Evolutionary conservation across 257 asterid species (phyloP).

Genomic region (Capsicum chinense): DNA sequence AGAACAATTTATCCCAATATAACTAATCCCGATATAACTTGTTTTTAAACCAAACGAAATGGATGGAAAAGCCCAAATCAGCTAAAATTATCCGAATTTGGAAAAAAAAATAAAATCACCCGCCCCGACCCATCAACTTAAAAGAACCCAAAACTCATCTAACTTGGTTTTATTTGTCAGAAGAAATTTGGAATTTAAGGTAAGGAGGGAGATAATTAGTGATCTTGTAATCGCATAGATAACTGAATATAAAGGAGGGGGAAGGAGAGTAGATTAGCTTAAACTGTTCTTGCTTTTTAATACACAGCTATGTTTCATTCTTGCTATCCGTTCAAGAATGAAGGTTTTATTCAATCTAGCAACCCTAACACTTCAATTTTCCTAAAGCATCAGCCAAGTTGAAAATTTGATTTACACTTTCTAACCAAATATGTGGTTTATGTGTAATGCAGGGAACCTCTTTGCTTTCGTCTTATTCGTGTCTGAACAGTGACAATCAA

Average conservation of each 20-base stretch:
- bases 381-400: not conserved
- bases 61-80: too few species aligned
- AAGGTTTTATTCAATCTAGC: not conserved
- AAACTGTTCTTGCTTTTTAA: not conserved
- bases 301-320: not conserved
- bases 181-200: not conserved
- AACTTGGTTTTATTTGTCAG: not conserved
- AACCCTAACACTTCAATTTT: not conserved
- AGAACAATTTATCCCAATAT: too few species aligned
- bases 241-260: not conserved
- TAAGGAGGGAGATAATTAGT: not conserved
- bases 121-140: too few species aligned
- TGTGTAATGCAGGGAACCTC: slow-evolving; percentile 69
- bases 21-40: too few species aligned
- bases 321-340: not conserved
- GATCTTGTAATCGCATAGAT: not conserved
- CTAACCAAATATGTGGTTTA: slow-evolving; percentile 17
- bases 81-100: too few species aligned
- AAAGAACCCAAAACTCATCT: too few species aligned
- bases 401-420: not conserved
- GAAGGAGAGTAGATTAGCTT: not conserved
- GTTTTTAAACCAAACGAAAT: too few species aligned
- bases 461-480: slow-evolving; percentile 75
- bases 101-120: too few species aligned
- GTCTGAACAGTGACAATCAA: slow-evolving; percentile 8